A percentile compares a stretch with the other conserved stretches of the same genome.
Evolutionary conservation across 2,329 filamentous ascomycete genomes (phyloP).

Genomic region (Talaromyces sp.): DNA sequence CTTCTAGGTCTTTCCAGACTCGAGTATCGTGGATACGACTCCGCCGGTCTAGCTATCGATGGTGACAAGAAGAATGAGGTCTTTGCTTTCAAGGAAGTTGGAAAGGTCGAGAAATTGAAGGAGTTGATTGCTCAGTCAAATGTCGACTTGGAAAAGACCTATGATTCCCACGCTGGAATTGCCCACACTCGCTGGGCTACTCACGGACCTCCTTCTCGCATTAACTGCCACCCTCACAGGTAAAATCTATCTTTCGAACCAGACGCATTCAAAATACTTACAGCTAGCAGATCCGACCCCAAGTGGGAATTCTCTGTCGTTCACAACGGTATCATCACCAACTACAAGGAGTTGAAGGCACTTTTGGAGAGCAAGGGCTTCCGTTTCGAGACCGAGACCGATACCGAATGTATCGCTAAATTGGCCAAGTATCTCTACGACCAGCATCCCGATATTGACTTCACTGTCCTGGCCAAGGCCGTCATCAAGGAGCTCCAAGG

Average conservation of each 20-base stretch:
- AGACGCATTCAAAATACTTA: conserved; percentile 18
- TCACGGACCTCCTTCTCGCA: conserved; percentile 86
- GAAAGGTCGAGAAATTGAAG: conserved; percentile 97
- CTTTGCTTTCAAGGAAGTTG: conserved; percentile 96
- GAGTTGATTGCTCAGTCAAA: conserved; percentile 81
- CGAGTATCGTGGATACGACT: conserved; percentile 98
- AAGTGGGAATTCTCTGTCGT: conserved; percentile 96
- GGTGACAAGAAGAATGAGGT: conserved; percentile 99
- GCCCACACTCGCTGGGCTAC: conserved; percentile 99
- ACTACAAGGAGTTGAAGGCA: conserved; percentile 99
- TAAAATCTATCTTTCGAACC: conserved; percentile 47
- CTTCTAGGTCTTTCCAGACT: conserved; percentile 80
- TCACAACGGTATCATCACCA: conserved; percentile 99
- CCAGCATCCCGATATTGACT: conserved; percentile 88
- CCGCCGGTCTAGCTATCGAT: conserved; percentile 90
- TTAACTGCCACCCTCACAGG: conserved; percentile 99
- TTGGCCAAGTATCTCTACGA: conserved; percentile 98
- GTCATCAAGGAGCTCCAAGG: conserved; percentile 98
- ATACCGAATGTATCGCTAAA: conserved; percentile 99
- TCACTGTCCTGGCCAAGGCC: conserved; percentile 94
- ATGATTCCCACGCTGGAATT: conserved; percentile 97
- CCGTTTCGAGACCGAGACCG: conserved; percentile 98
- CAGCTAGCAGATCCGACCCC: conserved; percentile 72
- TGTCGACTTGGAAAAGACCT: conserved; percentile 85
- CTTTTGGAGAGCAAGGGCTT: conserved; percentile 92